These are phyloP conservation scores for Scedosporium minutisporum DNA, from an alignment of 2,329 filamentous ascomycete species.

Conservation along the genomic window DNA sequence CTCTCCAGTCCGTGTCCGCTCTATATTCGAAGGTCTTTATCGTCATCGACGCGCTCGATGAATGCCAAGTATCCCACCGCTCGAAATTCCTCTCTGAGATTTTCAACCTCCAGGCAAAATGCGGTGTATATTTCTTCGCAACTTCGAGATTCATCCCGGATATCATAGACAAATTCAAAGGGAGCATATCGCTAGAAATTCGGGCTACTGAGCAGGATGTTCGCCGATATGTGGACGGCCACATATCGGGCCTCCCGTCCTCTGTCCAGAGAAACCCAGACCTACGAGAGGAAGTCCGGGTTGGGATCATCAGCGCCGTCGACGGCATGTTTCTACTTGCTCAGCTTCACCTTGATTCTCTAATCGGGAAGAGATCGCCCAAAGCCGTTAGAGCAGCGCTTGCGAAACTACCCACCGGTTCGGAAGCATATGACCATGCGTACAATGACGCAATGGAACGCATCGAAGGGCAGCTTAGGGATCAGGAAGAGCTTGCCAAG, in stretches of 20 bases:
- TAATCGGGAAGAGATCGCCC: slow-evolving; percentile 12
- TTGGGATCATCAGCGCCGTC: slow-evolving; percentile 2
- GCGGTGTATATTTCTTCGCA: neutral
- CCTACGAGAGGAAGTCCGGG: slow-evolving; percentile 9
- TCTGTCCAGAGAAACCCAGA: slow-evolving; percentile 2
- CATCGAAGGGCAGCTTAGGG: slow-evolving; percentile 26
- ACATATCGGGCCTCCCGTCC: neutral
- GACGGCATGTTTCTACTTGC: slow-evolving; percentile 9
- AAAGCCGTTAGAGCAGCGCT: slow-evolving; percentile 24
- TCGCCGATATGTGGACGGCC: slow-evolving; percentile 5
- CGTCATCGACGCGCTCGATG: slow-evolving; percentile 4
- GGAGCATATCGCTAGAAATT: neutral
- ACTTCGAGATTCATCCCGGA: slow-evolving; percentile 6
- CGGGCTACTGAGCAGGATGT: slow-evolving; percentile 10
- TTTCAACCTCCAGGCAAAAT: neutral
- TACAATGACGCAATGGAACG: slow-evolving; percentile 33
- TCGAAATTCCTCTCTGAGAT: neutral
- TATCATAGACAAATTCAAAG: slow-evolving; percentile 6
- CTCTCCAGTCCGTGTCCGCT: neutral
- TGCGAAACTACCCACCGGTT: slow-evolving; percentile 18
- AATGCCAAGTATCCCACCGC: slow-evolving; percentile 12
- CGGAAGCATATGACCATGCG: slow-evolving; percentile 21
- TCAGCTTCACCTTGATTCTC: slow-evolving; percentile 12
- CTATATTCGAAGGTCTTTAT: neutral
- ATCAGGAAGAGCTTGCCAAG: slow-evolving; percentile 25